Conservation (phyloP, 2,329 filamentous ascomycete species). For the Plectosphaerella cucumerina region DNA sequence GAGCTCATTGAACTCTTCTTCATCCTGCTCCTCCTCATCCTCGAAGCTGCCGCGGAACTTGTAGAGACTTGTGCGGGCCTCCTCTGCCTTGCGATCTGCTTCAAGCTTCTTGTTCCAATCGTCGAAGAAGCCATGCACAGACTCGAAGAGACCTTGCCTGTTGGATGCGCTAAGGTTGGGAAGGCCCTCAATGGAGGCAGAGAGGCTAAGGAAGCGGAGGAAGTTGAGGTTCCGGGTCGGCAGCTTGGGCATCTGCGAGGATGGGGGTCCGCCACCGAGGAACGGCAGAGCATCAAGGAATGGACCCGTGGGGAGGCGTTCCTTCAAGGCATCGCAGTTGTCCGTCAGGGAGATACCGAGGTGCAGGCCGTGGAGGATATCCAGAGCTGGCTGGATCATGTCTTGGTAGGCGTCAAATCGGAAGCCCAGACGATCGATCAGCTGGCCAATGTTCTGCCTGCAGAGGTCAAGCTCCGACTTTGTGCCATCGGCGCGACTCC, state of each 20-base stretch:
- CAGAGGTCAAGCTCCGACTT: slow-evolving; percentile 45
- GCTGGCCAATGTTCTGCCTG: slow-evolving; percentile 57
- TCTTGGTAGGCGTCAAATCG: slow-evolving; percentile 81
- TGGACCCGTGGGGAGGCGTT: slow-evolving; percentile 23
- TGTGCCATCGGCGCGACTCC: slow-evolving; percentile 21
- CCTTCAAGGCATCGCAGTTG: slow-evolving; percentile 34
- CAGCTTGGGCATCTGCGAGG: slow-evolving; percentile 20
- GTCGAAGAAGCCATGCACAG: slow-evolving; percentile 69
- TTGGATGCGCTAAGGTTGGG: slow-evolving; percentile 33
- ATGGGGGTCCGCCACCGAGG: slow-evolving; percentile 37
- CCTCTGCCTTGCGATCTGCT: slow-evolving; percentile 70
- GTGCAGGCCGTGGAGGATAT: slow-evolving; percentile 74
- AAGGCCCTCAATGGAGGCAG: slow-evolving; percentile 44
- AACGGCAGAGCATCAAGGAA: slow-evolving; percentile 51
- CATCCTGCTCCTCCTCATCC: slow-evolving; percentile 69
- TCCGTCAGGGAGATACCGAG: slow-evolving; percentile 66
- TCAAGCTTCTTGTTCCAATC: slow-evolving; percentile 78
- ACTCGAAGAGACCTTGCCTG: slow-evolving; percentile 56
- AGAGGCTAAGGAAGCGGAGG: slow-evolving; percentile 41
- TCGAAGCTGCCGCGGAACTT: slow-evolving; percentile 75
- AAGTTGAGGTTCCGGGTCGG: slow-evolving; percentile 36
- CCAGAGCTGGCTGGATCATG: slow-evolving; percentile 71
- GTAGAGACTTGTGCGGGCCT: slow-evolving; percentile 73
- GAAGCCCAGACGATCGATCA: slow-evolving; percentile 64
- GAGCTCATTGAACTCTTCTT: slow-evolving; percentile 71